Evolutionary conservation across 306 rosid genomes (phyloP), one percentile per base, ranked within the genome.

Genomic region (Cicer judaicum): DNA sequence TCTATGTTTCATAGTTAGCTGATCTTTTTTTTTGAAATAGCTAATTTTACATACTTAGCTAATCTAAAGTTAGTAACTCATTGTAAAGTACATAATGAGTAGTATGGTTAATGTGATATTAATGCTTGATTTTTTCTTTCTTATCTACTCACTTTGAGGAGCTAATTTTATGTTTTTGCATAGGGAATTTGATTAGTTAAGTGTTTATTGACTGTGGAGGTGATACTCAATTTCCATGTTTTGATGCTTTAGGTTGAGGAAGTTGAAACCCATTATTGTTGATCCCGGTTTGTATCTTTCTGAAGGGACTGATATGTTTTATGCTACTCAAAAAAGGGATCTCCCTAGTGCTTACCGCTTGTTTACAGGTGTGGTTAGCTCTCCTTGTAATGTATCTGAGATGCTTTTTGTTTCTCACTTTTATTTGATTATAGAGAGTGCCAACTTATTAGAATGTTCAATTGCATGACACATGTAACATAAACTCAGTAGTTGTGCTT

Each of bases 281-380:
- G 97, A 94, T 87, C 99, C 96, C 0, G 99, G 98, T 72, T 87
- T 94, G 72, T 94, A 94, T 89, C 96, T 86, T 76, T 75, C 95
- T 15, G 96, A 92, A 84, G 89, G 87, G 77, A 85, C 87, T 71
- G 90, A 85, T 19, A 90, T 94, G 96, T 94, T 94, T 83, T 87
- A 86, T 82, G 99, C 93, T 43, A 84, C 99, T 11, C 97, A 94
- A 79, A 89, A 90, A 81, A 90, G 97, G 83, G 93, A 85, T 36
- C 86, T 88, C 65, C 99, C 99, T n/a, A 76, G 85, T 70, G 95
- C 97, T 12, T 92, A 83, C 83, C 93, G 79, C 43, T 43, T 92
- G 67, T 94, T 94, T 83, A 87, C 88, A 73, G 99, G 99, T 94
- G 10, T 74, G 64, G 3, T 7, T 61, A 62, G n/a, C 8, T 70